These are phyloP conservation scores for Murraya paniculata DNA, from an alignment of 345 rosid species.

Conservation along the genomic window DNA sequence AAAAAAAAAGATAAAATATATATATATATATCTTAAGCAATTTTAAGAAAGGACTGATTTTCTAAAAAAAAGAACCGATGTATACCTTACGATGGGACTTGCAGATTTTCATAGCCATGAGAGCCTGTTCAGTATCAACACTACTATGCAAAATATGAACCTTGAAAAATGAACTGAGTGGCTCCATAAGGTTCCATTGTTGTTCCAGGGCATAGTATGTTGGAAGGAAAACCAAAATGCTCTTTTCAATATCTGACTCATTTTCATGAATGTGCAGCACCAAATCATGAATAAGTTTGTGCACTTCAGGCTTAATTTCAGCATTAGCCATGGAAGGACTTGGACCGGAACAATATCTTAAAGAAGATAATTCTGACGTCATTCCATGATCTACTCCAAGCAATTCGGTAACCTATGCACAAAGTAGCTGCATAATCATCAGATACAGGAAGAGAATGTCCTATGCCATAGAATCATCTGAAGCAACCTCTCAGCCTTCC, in stretches of 20 bases:
- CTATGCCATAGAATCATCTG: background rate
- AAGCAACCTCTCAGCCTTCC: background rate
- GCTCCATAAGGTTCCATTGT: slow-evolving; percentile 73
- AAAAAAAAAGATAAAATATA: too few relatives aligned
- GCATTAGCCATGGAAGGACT: slow-evolving; percentile 57
- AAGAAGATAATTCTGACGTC: slow-evolving; percentile 42
- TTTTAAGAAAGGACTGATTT: slow-evolving; percentile 5
- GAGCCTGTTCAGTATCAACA: slow-evolving; percentile 82
- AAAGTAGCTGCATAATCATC: slow-evolving; percentile 17
- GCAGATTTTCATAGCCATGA: slow-evolving; percentile 78
- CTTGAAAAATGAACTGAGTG: slow-evolving; percentile 53
- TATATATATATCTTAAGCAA: slow-evolving; percentile 7
- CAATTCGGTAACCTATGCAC: slow-evolving; percentile 54
- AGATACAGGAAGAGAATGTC: slow-evolving; percentile 6
- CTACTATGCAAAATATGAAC: slow-evolving; percentile 87
- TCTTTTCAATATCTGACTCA: slow-evolving; percentile 83
- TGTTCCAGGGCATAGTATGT: slow-evolving; percentile 79
- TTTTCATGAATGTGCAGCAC: slow-evolving; percentile 62
- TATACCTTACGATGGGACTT: slow-evolving; percentile 87
- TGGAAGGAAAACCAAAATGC: slow-evolving; percentile 92
- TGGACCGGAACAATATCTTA: slow-evolving; percentile 55
- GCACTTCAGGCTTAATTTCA: slow-evolving; percentile 67
- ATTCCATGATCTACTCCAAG: slow-evolving; percentile 36
- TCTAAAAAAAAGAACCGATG: slow-evolving; percentile 6
- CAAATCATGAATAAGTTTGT: slow-evolving; percentile 70